Evolutionary conservation across 306 rosid species (phyloP).

Genomic region (Prunus davidiana): DNA sequence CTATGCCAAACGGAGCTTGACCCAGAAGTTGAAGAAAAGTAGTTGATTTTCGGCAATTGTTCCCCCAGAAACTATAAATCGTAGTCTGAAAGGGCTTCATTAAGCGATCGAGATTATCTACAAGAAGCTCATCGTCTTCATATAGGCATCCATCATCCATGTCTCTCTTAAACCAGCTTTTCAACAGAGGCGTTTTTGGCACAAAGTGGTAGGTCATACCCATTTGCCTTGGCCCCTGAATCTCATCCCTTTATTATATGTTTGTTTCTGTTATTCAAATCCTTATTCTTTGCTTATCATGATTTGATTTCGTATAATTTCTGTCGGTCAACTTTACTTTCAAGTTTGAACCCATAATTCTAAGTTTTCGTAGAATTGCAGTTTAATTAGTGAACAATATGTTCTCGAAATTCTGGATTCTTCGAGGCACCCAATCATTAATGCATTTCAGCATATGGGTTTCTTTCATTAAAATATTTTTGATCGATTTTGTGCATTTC

Average conservation of each 20-base stretch:
- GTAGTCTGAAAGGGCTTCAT: background rate
- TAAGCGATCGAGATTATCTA: background rate
- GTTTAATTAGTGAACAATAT: background rate
- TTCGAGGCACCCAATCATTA: conserved; percentile 6
- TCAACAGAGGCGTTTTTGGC: conserved; percentile 84
- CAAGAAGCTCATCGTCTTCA: background rate
- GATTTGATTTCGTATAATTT: conserved; percentile 8
- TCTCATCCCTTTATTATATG: background rate
- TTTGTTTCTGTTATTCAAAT: background rate
- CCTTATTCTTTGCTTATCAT: background rate
- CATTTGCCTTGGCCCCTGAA: background rate
- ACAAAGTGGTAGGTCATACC: conserved; percentile 65
- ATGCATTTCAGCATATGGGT: conserved; percentile 18
- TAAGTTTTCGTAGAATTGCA: background rate
- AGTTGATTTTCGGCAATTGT: background rate
- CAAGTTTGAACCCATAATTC: background rate
- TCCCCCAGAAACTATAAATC: background rate
- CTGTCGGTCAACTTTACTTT: conserved; percentile 2
- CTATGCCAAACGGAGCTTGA: background rate
- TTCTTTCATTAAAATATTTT: background rate
- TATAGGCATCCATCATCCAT: conserved; percentile 27
- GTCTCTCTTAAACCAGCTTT: conserved; percentile 95
- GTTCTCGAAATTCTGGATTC: background rate
- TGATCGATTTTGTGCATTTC: background rate
- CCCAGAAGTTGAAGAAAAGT: background rate